Evolutionary conservation across 176 grass and related monocot genomes (phyloP), one percentile per base, ranked within the genome.

Genomic region (Cenchrus americanus): DNA sequence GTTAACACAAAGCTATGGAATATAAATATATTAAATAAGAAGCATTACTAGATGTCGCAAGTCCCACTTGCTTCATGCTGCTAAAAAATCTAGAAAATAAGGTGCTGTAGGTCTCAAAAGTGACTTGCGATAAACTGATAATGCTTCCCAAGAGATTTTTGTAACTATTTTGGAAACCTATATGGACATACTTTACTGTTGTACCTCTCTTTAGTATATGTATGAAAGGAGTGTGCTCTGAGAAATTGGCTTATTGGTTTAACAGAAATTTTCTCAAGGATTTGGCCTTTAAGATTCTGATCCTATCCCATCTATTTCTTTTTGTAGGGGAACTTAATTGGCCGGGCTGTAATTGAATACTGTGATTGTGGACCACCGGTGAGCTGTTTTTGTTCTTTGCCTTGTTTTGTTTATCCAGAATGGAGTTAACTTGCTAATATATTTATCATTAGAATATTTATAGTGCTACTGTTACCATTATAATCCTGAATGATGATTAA

Each of bases 321-420:
- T 88, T 71, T 88, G 47, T 64, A 98, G 95, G 95, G 95, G 55
- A 98, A 94, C 86, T 78, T 98, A 82, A 94, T 98, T 90, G 92
- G 90, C 46, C 91, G 92, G 83, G 95, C 92, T 75, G 76, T 94
- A 55, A 75, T 98, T 73, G 92, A 98, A 71, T 98, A 89, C 65
- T 98, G 95, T 10, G 82, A 93, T 10, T 69, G 50, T 83, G 90
- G 79, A 43, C 95, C 95, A 71, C 92, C 82, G 75, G 95, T 98
- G 88, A 91, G 95, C 50, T 88, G 71, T 82, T 77, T 18, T 64
- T 80, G 51, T 77, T 46, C 70, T 54, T 43, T 48, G 40, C 14
- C 24, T 76, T 18, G 32, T 46, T 40, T 12, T 76, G 71, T 62
- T 73, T 53, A 70, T 46, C 17, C 54, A 57, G 24, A 8, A 19